These are phyloP conservation scores for Xylaria intraflava DNA, from an alignment of 495 filamentous ascomycete species.

Conservation along the genomic window DNA sequence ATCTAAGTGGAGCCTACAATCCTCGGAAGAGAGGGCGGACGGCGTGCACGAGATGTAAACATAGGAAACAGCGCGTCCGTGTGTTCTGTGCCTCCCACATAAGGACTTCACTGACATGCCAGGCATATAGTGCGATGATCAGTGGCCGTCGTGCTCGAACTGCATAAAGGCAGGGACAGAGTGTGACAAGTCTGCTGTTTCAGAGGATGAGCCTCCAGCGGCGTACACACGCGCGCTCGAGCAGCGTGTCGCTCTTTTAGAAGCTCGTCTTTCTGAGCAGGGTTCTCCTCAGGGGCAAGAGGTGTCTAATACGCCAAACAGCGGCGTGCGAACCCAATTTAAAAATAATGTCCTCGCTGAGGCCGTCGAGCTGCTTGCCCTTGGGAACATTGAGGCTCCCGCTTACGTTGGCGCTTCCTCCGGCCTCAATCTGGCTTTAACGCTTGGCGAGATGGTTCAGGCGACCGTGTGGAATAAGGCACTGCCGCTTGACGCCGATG, in stretches of 20 bases:
- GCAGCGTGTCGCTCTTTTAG: slow-evolving; percentile 43
- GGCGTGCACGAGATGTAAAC: slow-evolving; percentile 48
- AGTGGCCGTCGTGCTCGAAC: slow-evolving; percentile 43
- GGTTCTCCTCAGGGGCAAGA: slow-evolving; percentile 9
- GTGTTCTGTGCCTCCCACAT: slow-evolving; percentile 13
- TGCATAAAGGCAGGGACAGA: slow-evolving; percentile 42
- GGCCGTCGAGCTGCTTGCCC: slow-evolving; percentile 45
- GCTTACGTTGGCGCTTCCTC: slow-evolving; percentile 51
- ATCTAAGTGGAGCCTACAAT: slow-evolving; percentile 5
- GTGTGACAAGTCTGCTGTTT: slow-evolving; percentile 46
- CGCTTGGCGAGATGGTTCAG: slow-evolving; percentile 50
- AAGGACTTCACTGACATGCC: neutral
- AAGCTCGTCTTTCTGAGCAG: slow-evolving; percentile 30
- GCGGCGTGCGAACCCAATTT: slow-evolving; percentile 18
- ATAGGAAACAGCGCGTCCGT: slow-evolving; percentile 42
- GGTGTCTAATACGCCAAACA: neutral
- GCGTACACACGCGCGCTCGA: slow-evolving; percentile 42
- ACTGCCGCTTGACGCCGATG: slow-evolving; percentile 31
- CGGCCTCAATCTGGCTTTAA: slow-evolving; percentile 42
- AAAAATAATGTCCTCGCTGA: slow-evolving; percentile 43
- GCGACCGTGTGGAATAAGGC: slow-evolving; percentile 49
- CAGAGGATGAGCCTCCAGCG: slow-evolving; percentile 29
- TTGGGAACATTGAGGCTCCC: slow-evolving; percentile 39
- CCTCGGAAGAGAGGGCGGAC: slow-evolving; percentile 48
- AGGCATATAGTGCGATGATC: neutral